phyloP scores from a whole-genome alignment of 2,329 filamentous ascomycete species.

The Echinosphaeria canescens region DNA sequence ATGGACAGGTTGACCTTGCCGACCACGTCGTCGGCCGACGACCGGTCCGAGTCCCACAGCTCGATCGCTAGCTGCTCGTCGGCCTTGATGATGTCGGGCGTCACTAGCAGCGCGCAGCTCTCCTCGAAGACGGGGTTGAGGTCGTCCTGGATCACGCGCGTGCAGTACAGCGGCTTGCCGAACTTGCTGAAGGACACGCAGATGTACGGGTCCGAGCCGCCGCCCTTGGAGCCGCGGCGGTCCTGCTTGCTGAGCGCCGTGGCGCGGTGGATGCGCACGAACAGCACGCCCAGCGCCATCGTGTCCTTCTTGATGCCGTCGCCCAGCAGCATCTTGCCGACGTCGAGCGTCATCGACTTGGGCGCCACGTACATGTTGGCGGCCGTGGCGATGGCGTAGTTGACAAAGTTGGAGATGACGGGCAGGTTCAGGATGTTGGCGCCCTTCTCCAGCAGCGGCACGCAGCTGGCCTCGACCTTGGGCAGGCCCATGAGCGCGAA shows the following conservation, averaged over 20 bases:
- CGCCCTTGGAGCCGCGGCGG: constrained; percentile 54
- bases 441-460: constrained; percentile 78
- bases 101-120: constrained; percentile 66
- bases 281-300: constrained; percentile 70
- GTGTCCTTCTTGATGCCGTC: constrained; percentile 86
- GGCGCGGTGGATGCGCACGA: constrained; percentile 79
- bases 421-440: constrained; percentile 85
- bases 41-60: constrained; percentile 88
- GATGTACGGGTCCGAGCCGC: constrained; percentile 89
- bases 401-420: constrained; percentile 89
- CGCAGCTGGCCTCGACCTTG: constrained; percentile 72
- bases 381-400: constrained; percentile 77
- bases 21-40: constrained; percentile 82
- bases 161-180: constrained; percentile 94
- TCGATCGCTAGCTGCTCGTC: constrained; percentile 87
- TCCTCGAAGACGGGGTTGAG: constrained; percentile 89
- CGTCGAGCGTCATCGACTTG: constrained; percentile 81
- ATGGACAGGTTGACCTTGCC: constrained; percentile 89
- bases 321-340: constrained; percentile 76
- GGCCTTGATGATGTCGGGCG: constrained; percentile 74
- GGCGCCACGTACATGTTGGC: constrained; percentile 85
- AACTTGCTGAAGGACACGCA: constrained; percentile 93
- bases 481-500: constrained; percentile 91
- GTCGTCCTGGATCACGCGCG: constrained; percentile 85
- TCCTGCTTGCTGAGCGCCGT: constrained; percentile 84